Evolutionary conservation across 2,329 filamentous ascomycete genomes (phyloP).

Genomic region (Fusarium redolens): DNA sequence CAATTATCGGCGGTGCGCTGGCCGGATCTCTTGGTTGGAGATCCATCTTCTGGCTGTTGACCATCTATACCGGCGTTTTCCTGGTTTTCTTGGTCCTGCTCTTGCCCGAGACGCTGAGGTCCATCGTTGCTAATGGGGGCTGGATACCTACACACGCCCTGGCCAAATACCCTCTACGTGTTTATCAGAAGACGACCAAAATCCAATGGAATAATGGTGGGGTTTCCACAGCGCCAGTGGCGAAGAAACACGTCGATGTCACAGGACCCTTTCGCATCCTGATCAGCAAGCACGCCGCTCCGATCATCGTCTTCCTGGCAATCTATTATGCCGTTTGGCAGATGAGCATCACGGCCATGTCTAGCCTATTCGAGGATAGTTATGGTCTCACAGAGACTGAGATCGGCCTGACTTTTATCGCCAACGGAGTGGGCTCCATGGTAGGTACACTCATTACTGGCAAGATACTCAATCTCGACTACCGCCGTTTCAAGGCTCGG

Average conservation of each 20-base stretch:
- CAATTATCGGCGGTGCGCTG: constrained; percentile 56
- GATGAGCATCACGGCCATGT: constrained; percentile 66
- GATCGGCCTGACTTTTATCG: constrained; percentile 64
- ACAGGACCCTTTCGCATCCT: constrained; percentile 60
- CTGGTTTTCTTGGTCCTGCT: neutral
- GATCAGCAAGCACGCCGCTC: constrained; percentile 54
- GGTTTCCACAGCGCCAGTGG: accelerated
- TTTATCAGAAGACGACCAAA: constrained; percentile 50
- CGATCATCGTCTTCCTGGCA: constrained; percentile 60
- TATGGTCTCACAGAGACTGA: constrained; percentile 59
- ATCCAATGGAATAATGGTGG: constrained; percentile 16
- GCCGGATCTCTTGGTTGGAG: constrained; percentile 43
- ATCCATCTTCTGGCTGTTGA: constrained; percentile 35
- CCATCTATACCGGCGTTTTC: constrained; percentile 26
- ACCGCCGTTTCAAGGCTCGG: constrained; percentile 53
- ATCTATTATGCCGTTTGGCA: constrained; percentile 66
- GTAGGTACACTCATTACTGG: constrained; percentile 63
- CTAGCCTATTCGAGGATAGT: constrained; percentile 56
- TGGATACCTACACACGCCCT: constrained; percentile 53
- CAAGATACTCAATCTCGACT: constrained; percentile 64
- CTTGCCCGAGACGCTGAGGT: constrained; percentile 27
- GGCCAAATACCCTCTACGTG: constrained; percentile 44
- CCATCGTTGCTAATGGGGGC: constrained; percentile 46
- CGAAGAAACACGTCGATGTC: constrained; percentile 55
- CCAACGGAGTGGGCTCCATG: constrained; percentile 66